Base-by-base conservation (phyloP, 345 rosid genomes). In the Psidium guajava region DNA sequence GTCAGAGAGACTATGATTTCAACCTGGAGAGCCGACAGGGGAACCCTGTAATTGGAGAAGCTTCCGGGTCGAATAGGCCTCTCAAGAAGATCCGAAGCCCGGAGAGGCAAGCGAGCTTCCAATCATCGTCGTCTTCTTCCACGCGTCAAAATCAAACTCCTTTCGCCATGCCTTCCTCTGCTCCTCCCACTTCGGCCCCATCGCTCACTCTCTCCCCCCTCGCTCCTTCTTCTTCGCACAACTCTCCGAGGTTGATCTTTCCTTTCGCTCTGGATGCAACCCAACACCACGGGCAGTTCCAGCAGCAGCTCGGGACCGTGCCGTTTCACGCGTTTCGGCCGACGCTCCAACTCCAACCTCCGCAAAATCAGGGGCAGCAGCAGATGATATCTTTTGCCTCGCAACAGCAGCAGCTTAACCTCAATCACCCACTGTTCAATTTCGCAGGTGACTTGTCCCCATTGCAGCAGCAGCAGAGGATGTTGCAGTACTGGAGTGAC, bases 301-400 rank as follows among this genome's bases (percentile, higher is more conserved):
- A 92, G 25, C 92, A 88, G 47, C 96, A 88, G 18, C 88, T 58
- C 28, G 57, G 64, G 82, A 89, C 90, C 27, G 54, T 90, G 53
- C 90, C 81, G 36, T 57, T 81, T 80, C 87, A 92, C 40, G 27
- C 86, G 40, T 88, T 85, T 82, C 87, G 27, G 27, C 92, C 91
- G 6, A 87, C 88, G 2, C 21, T 73, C 77, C 94, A 91, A 47
- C 44, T 83, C 32, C 87, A 4, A 54, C 82, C 49, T n/a, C 58
- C 92, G 47, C 80, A 69, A 89, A 80, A 84, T 54, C 44, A 58
- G 54, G 47, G 28, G 44, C 85, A 85, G 32, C 51, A 92, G 25
- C 93, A 92, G 21, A 96, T 95, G 96, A 96, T 96, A 87, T 96
- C 98, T 61, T 96, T 96, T 84, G 87, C 83, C 73, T 85, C 93